These are phyloP conservation scores for Monilinia fructicola DNA, from an alignment of 2,329 filamentous ascomycete species.

Conservation along the genomic window DNA sequence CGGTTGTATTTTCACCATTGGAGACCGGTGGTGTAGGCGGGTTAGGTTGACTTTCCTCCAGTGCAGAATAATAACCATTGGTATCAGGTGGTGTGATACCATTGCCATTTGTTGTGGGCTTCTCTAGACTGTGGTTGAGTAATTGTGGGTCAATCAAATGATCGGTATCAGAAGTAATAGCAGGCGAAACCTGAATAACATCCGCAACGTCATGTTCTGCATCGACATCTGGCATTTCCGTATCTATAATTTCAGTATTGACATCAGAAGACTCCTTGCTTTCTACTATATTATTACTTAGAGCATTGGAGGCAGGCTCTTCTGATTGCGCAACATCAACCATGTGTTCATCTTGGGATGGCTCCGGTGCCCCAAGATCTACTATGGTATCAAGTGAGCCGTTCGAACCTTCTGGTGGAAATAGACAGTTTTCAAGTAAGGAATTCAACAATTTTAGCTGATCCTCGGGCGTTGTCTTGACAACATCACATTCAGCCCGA, in stretches of 20 bases:
- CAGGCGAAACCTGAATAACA: conserved; percentile 20
- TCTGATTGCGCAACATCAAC: conserved; percentile 7
- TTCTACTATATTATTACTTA: neutral
- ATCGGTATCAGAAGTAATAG: conserved; percentile 26
- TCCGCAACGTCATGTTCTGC: conserved; percentile 30
- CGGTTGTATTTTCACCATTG: conserved; percentile 49
- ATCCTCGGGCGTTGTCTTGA: conserved; percentile 65
- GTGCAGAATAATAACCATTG: conserved; percentile 45
- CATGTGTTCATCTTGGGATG: conserved; percentile 45
- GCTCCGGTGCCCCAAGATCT: conserved; percentile 44
- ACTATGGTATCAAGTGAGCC: conserved; percentile 15
- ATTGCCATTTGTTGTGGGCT: conserved; percentile 37
- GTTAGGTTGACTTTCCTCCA: conserved; percentile 28
- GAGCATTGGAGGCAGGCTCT: conserved; percentile 5
- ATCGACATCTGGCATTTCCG: conserved; percentile 42
- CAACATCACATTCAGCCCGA: conserved; percentile 78
- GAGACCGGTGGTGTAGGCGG: conserved; percentile 69
- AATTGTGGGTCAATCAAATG: conserved; percentile 33
- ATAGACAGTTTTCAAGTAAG: conserved; percentile 66
- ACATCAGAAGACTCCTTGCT: conserved; percentile 22
- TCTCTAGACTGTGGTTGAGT: conserved; percentile 26
- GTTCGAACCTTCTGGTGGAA: conserved; percentile 21
- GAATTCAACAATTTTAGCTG: conserved; percentile 72
- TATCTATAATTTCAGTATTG: conserved; percentile 41
- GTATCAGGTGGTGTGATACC: conserved; percentile 47